Conservation (phyloP, 768 basidiomycete genomes). For the Pisolithus microcarpus region DNA sequence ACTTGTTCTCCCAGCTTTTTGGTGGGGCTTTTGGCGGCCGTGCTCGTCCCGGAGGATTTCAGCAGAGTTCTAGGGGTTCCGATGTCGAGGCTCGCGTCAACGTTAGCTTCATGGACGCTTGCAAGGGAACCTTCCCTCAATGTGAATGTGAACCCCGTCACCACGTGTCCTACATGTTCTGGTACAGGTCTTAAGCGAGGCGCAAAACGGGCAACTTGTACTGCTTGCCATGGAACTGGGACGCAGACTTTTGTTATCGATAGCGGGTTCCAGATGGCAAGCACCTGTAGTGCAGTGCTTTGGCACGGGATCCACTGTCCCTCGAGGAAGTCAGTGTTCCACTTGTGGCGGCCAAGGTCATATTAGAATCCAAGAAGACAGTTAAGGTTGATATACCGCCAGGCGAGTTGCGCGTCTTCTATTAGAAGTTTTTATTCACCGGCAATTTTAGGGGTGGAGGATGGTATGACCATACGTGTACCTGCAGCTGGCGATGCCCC, state of each 20-base stretch:
- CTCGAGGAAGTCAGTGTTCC: constrained; percentile 69
- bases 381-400: constrained; percentile 81
- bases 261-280: constrained; percentile 95
- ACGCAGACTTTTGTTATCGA: constrained; percentile 84
- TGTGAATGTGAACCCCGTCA: constrained; percentile 72
- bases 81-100: constrained; percentile 75
- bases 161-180: constrained; percentile 76
- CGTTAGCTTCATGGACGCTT: constrained; percentile 89
- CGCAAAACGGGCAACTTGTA: constrained; percentile 72
- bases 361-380: constrained; percentile 68
- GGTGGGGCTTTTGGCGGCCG: constrained; percentile 52
- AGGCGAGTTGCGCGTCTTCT: constrained; percentile 42
- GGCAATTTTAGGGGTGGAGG: constrained; percentile 67
- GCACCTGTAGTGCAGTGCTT: constrained; percentile 78
- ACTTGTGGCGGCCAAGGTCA: constrained; percentile 84
- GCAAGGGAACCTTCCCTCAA: constrained; percentile 77
- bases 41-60: constrained; percentile 36
- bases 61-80: constrained; percentile 51
- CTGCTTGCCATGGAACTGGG: constrained; percentile 79
- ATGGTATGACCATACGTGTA: constrained; percentile 86
- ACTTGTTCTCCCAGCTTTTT: constrained; percentile 86
- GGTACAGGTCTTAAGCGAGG: constrained; percentile 85
- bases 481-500: constrained; percentile 81
- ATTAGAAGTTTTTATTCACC: constrained; percentile 1
- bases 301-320: constrained; percentile 75